Base-by-base conservation (phyloP, 202 grass and related monocot genomes). In the Hordeum pubiflorum region DNA sequence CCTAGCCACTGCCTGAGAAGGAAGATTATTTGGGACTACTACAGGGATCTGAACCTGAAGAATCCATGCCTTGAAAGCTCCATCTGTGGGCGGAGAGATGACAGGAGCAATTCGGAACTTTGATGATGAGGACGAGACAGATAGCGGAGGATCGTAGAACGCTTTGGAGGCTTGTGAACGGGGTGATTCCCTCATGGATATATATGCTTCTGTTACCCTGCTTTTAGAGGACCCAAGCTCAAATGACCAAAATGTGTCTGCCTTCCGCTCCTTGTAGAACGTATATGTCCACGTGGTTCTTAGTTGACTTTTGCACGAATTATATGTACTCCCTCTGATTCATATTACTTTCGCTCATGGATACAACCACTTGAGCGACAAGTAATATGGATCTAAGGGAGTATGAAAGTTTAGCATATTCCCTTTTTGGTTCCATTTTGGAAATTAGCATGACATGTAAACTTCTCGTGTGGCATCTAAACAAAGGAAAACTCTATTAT, bases 61-160 rank as follows among this genome's bases (percentile, higher is more conserved):
- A 83, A 85, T 89, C 68, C 22, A 8, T 76, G 44, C 20, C 75
- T 69, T 75, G 87, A 87, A 80, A 80, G 72, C 56, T 71, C 71
- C 87, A 92, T 92, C 70, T 86, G 84, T 70, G 77, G 31, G 4
- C 31, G 31, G 64, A 82, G 27, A 7, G 32, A 31, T 52, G 43
- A 52, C 69, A 72, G 69, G 5, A 32, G 69, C 69, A 52, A 14
- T 72, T 72, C 41, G 24, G 40, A 44, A 6, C 66, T 43, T 39
- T 44, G 69, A 18, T 48, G 69, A 48, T 41, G 69, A 72, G 40
- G 8, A 46, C 22, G 5, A 18, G 48, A 56, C 48, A 22, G 20
- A 48, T 32, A 8, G 3, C 57, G 43, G 46, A 22, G 31, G 14
- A 52, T 48, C 18, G 68, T 44, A 70, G 21, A 46, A 72, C 8